Conservation (phyloP, 177 flowering plant species). For the Vitis hybrid region DNA sequence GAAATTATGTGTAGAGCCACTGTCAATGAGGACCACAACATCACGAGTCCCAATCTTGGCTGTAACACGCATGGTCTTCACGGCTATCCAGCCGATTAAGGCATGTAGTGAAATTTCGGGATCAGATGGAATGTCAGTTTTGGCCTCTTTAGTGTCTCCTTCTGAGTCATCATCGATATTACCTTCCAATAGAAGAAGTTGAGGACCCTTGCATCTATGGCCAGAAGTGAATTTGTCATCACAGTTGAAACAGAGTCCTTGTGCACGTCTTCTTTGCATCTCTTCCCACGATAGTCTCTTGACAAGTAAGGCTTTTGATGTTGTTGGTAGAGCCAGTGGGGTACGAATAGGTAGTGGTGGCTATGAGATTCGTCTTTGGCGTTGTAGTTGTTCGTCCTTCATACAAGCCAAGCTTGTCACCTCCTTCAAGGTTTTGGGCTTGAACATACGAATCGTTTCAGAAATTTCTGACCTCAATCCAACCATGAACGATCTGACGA, state of each 20-base stretch:
- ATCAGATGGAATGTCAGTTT: too few relatives aligned
- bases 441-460: not conserved
- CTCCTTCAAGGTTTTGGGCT: constrained; percentile 4
- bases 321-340: not conserved
- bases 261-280: constrained; percentile 1
- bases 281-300: not conserved
- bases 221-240: constrained; percentile 3
- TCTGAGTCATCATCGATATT: too few relatives aligned
- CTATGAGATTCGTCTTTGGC: not conserved
- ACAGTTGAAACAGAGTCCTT: constrained; percentile 9
- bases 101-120: too few relatives aligned
- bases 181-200: not conserved
- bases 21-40: too few relatives aligned
- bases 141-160: too few relatives aligned
- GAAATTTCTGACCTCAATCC: not conserved
- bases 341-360: not conserved
- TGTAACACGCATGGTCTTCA: too few relatives aligned
- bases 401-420: not conserved
- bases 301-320: not conserved
- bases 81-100: too few relatives aligned
- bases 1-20: too few relatives aligned
- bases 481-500: not conserved
- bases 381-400: constrained; percentile 2
- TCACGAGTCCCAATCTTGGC: too few relatives aligned
- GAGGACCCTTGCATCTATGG: constrained; percentile 10